Evolutionary conservation across 2,329 filamentous ascomycete species (phyloP).

Genomic region (Ophiocordyceps camponoti-leonardi): DNA sequence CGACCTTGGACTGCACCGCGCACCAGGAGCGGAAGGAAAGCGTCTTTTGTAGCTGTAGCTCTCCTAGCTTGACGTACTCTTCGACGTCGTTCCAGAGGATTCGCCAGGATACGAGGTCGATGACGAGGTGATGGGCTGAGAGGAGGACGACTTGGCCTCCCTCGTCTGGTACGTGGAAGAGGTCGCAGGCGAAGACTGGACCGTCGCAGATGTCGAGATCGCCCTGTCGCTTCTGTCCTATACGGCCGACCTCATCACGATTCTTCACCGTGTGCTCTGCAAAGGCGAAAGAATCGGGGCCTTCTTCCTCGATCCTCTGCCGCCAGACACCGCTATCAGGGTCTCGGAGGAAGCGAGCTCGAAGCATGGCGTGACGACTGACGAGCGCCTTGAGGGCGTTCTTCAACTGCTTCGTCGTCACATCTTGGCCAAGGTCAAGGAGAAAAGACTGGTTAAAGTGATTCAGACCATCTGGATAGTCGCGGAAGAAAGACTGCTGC

Average conservation of each 20-base stretch:
- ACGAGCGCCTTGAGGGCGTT: constrained; percentile 11
- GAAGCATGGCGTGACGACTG: constrained; percentile 17
- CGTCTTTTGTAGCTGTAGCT: constrained; percentile 4
- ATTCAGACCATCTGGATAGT: constrained; percentile 10
- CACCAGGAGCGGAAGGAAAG: constrained; percentile 19
- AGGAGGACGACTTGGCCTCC: constrained; percentile 2
- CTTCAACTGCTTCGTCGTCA: constrained; percentile 5
- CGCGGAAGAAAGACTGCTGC: constrained; percentile 24
- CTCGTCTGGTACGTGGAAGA: constrained; percentile 4
- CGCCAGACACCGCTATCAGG: constrained; percentile 4
- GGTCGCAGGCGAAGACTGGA: constrained; percentile 6
- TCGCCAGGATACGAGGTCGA: constrained; percentile 33
- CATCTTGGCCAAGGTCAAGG: constrained; percentile 10
- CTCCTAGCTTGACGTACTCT: constrained; percentile 1
- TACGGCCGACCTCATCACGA: neutral
- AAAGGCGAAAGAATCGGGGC: constrained; percentile 1
- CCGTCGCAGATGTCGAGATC: constrained; percentile 4
- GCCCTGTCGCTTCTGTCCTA: constrained; percentile 1
- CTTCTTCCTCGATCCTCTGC: constrained; percentile 7
- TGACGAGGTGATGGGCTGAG: constrained; percentile 6
- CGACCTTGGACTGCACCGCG: neutral
- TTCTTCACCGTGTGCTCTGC: constrained; percentile 1
- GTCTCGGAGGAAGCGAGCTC: constrained; percentile 12
- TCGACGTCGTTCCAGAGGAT: constrained; percentile 9
- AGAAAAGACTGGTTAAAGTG: constrained; percentile 28